Evolutionary conservation across 805 yeast species (phyloP).

Genomic region (Myxozyma sirexii): DNA sequence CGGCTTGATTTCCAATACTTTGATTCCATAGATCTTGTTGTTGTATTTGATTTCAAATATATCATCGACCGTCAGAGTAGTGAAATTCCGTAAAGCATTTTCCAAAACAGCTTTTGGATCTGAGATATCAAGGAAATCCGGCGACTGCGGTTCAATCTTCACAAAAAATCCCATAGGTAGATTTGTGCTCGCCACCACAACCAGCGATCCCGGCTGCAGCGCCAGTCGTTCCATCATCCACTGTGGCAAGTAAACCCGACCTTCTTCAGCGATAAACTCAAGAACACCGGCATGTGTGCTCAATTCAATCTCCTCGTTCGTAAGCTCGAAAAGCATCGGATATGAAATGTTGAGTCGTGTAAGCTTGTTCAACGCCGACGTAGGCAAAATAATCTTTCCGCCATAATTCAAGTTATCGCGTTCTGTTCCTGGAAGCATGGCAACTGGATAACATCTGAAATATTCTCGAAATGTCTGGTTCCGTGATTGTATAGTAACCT

Average conservation of each 20-base stretch:
- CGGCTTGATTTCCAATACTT: slow-evolving; percentile 75
- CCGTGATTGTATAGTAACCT: slow-evolving; percentile 12
- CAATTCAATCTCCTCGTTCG: slow-evolving; percentile 61
- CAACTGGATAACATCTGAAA: slow-evolving; percentile 89
- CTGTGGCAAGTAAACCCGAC: slow-evolving; percentile 88
- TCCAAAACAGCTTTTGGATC: slow-evolving; percentile 97
- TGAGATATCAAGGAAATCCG: slow-evolving; percentile 86
- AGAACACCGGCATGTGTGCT: slow-evolving; percentile 90
- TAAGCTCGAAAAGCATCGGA: slow-evolving; percentile 90
- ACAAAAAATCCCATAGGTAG: slow-evolving; percentile 86
- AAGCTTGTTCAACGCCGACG: slow-evolving; percentile 83
- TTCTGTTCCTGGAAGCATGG: slow-evolving; percentile 79
- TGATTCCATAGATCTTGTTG: slow-evolving; percentile 72
- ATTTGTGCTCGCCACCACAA: slow-evolving; percentile 71
- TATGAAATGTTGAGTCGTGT: slow-evolving; percentile 90
- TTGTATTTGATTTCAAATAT: slow-evolving; percentile 84
- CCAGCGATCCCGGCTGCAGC: slow-evolving; percentile 75
- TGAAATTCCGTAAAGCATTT: slow-evolving; percentile 84
- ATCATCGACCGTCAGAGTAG: slow-evolving; percentile 83
- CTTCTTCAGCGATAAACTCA: slow-evolving; percentile 97
- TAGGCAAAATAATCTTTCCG: slow-evolving; percentile 94
- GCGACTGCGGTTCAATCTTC: slow-evolving; percentile 92
- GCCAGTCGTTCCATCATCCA: slow-evolving; percentile 90
- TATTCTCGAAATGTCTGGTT: slow-evolving; percentile 69
- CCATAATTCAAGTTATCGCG: slow-evolving; percentile 80